phyloP scores from a whole-genome alignment of 2,329 filamentous ascomycete genomes.

The Microascus cirrosus region DNA sequence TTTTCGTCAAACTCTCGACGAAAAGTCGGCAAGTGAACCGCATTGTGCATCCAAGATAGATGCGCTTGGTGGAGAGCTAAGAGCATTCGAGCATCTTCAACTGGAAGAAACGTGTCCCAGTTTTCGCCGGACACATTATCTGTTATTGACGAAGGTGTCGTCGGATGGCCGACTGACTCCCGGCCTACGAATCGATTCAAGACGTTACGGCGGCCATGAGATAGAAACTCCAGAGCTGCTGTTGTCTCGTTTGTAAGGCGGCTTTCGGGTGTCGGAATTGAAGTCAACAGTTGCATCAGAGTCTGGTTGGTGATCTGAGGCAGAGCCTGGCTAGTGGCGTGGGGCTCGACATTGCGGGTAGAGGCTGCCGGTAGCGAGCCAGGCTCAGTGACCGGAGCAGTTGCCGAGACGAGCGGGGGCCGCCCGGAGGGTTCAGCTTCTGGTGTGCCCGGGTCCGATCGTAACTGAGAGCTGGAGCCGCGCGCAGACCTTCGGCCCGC shows the following conservation, averaged over 20 bases:
- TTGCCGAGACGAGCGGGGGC: not conserved
- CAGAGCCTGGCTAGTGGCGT: not conserved
- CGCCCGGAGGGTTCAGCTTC: not conserved
- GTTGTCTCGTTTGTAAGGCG: conserved; percentile 1
- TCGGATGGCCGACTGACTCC: not conserved
- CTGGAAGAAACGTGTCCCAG: not conserved
- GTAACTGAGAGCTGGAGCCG: not conserved
- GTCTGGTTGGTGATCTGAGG: not conserved
- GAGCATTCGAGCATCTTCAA: not conserved
- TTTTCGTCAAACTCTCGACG: conserved; percentile 1
- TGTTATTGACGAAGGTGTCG: not conserved
- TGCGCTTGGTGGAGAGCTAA: not conserved
- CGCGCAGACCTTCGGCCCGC: not conserved
- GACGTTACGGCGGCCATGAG: not conserved
- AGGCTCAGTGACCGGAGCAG: not conserved
- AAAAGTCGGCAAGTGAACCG: not conserved
- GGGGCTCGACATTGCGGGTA: not conserved
- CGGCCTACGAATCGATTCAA: not conserved
- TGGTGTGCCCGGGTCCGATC: not conserved
- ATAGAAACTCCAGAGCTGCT: not conserved
- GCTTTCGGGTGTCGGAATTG: not conserved
- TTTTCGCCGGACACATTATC: not conserved
- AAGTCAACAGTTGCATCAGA: not conserved
- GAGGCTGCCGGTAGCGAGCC: not conserved
- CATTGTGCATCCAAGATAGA: not conserved